Evolutionary conservation across 2,329 filamentous ascomycete genomes (phyloP).

Genomic region (Microcyclospora pomicola): DNA sequence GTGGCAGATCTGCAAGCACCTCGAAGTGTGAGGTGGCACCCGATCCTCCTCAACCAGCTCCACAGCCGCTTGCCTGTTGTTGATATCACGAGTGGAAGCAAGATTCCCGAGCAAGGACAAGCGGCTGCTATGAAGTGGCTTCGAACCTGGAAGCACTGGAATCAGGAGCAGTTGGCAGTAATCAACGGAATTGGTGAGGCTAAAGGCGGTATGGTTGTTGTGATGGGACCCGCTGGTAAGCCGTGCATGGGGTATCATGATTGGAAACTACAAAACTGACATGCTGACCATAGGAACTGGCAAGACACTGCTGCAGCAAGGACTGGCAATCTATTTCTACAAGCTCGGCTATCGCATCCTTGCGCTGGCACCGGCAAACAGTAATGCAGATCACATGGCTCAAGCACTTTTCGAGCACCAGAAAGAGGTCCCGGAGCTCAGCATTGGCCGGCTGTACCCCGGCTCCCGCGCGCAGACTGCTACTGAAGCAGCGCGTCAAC

Average conservation of each 20-base stretch:
- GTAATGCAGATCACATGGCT: constrained; percentile 6
- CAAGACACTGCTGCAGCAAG: constrained; percentile 10
- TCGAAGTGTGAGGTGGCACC: constrained; percentile 5
- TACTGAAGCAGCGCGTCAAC: neutral
- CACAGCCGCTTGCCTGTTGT: constrained; percentile 3
- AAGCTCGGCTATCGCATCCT: constrained; percentile 7
- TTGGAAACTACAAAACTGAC: neutral
- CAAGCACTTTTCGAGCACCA: constrained; percentile 1
- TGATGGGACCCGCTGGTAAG: too few relatives aligned
- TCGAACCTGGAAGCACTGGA: constrained; percentile 5
- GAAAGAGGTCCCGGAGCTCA: constrained; percentile 1
- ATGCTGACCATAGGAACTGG: constrained; percentile 9
- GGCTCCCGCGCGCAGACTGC: constrained; percentile 2
- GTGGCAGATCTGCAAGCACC: constrained; percentile 1
- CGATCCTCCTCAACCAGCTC: constrained; percentile 9
- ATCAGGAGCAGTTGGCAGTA: constrained; percentile 6
- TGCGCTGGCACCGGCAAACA: constrained; percentile 8
- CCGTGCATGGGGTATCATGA: neutral
- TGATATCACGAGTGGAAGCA: constrained; percentile 3
- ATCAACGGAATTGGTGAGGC: constrained; percentile 4
- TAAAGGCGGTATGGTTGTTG: constrained; percentile 2
- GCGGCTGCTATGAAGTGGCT: constrained; percentile 3
- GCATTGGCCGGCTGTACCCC: constrained; percentile 5
- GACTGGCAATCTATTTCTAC: constrained; percentile 9
- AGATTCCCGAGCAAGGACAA: neutral